Evolutionary conservation across 331 rosid species (phyloP).

Genomic region (Saraca asoca): DNA sequence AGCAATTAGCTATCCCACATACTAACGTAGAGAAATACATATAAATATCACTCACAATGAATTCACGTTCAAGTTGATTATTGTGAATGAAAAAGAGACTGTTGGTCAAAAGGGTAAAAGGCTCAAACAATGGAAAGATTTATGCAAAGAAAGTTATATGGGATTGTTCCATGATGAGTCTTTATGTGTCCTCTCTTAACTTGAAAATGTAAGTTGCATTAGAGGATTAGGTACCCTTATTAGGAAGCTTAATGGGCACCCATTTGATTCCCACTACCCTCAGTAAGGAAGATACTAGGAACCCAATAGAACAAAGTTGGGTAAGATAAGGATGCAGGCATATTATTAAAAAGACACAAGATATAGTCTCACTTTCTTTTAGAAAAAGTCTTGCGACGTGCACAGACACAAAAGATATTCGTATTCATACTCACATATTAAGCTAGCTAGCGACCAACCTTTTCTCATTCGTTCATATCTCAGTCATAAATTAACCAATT

Average conservation of each 20-base stretch:
- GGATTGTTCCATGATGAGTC: slow-evolving; percentile 28
- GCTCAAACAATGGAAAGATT: too few species aligned
- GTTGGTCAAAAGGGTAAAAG: too few species aligned
- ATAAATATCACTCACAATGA: too few species aligned
- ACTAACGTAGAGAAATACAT: too few species aligned
- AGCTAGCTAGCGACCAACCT: too few species aligned
- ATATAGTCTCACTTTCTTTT: slow-evolving; percentile 23
- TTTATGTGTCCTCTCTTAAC: neutral
- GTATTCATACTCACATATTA: slow-evolving; percentile 4
- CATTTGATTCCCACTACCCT: slow-evolving; percentile 50
- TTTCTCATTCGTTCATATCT: too few species aligned
- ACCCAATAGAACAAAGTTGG: slow-evolving; percentile 42
- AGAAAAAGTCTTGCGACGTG: slow-evolving; percentile 24
- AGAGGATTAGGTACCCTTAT: slow-evolving; percentile 16
- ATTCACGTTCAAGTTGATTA: too few species aligned
- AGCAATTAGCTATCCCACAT: too few species aligned
- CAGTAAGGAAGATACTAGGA: slow-evolving; percentile 53
- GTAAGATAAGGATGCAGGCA: too few species aligned
- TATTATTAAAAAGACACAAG: slow-evolving; percentile 38
- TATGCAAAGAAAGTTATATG: slow-evolving; percentile 8
- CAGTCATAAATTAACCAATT: too few species aligned
- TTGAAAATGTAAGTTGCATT: neutral
- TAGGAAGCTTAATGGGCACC: slow-evolving; percentile 38
- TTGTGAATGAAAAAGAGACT: too few species aligned
- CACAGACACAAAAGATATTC: slow-evolving; percentile 38